Evolutionary conservation across 2,329 filamentous ascomycete species (phyloP), one percentile per base, ranked within the genome.

Genomic region (Pseudohalonectria lignicola): DNA sequence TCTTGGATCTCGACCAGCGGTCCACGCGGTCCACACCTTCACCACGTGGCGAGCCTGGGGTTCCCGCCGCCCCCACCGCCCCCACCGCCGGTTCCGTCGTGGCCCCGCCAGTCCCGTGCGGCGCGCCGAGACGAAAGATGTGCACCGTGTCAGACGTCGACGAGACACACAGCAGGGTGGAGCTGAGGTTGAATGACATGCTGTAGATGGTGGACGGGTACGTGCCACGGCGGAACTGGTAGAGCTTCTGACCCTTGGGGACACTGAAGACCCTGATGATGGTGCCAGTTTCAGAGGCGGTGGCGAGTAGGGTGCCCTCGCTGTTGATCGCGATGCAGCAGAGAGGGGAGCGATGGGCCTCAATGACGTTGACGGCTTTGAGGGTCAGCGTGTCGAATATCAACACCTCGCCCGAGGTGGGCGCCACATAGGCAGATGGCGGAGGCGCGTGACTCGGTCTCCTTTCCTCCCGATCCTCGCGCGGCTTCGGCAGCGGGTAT

Each of bases 111-210:
- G 54, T 52, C 4, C 58, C 50, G 46, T 62, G 59, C 33, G 74
- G 67, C 37, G 61, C 66, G 37, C 66, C 67, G 16, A 98, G 70
- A 39, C 88, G 86, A 66, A 98, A 98, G 37, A 98, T 87, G 56
- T 98, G 92, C 9, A 98, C 82, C 0, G 92, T 98, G 53, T 98
- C 92, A 1, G 88, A 94, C 2, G 87, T 88, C 3, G 90, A 96
- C 5, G 92, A 96, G 30, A 98, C 88, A 53, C 88, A 95, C 26
- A 98, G 74, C 10, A 98, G 69, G 2, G 88, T 94, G 3, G 88
- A 94, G 42, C 84, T 87, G 36, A 87, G 79, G 59, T 98, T 98
- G 64, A 98, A 98, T 1, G 88, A 94, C 87, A 98, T 95, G 74
- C 87, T 94, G 63, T 88, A 95, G 49, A 98, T 98, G 30, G 86